Conservation (phyloP, 148 eudicot genomes). For the Talinum fruticosum region DNA sequence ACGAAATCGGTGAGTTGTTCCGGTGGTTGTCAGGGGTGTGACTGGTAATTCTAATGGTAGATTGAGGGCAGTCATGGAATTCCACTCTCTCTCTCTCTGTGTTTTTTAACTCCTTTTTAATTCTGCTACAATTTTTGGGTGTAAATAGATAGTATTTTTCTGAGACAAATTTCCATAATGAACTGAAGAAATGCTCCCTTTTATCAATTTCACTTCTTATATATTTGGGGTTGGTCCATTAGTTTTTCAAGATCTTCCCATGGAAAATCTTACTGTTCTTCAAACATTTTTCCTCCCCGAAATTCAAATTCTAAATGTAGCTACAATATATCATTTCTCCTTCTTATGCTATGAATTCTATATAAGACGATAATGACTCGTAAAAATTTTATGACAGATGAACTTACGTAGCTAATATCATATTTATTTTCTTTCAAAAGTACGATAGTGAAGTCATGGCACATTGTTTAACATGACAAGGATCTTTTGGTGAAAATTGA, state of each 20-base stretch:
- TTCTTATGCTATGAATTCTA: too few species aligned
- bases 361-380: too few species aligned
- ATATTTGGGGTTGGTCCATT: too few species aligned
- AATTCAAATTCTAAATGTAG: too few species aligned
- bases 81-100: background rate
- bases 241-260: too few species aligned
- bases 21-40: conserved; percentile 79
- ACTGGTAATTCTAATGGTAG: background rate
- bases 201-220: background rate
- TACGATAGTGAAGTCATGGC: background rate
- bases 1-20: conserved; percentile 78
- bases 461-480: background rate
- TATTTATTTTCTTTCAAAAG: background rate
- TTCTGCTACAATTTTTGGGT: conserved; percentile 15
- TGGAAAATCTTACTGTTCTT: too few species aligned
- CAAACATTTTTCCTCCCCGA: too few species aligned
- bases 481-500: background rate
- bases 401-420: too few species aligned
- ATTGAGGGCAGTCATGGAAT: background rate
- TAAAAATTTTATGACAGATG: too few species aligned
- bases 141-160: conserved; percentile 10
- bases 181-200: background rate
- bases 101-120: background rate
- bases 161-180: background rate
- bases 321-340: too few species aligned